A percentile compares a stretch with the other conserved stretches of the same genome.
Conservation (phyloP, 805 yeast genomes). For the Naumovozyma castellii region DNA sequence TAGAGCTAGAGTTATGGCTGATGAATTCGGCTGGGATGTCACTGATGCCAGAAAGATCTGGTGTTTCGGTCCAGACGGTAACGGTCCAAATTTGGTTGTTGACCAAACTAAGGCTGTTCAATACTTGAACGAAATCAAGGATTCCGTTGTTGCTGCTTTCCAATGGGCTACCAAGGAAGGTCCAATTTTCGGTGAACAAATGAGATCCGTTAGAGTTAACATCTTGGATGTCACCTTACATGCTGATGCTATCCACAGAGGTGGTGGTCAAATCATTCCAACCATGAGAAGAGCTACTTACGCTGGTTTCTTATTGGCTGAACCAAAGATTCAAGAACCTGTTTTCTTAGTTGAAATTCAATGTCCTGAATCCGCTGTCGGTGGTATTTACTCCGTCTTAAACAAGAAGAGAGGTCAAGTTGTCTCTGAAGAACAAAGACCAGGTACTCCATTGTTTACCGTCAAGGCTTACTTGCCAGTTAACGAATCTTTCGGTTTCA, state of each 20-base stretch:
- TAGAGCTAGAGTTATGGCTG: conserved; percentile 98
- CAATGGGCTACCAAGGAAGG: conserved; percentile 99
- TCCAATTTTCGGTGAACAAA: conserved; percentile 93
- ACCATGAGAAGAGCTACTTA: conserved; percentile 99
- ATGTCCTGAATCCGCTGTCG: conserved; percentile 98
- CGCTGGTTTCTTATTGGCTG: conserved; percentile 96
- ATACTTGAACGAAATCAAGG: conserved; percentile 98
- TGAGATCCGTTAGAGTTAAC: conserved; percentile 96
- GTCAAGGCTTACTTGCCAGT: conserved; percentile 99
- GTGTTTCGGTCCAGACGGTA: conserved; percentile 99
- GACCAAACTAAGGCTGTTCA: conserved; percentile 99
- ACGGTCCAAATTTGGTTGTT: conserved; percentile 96
- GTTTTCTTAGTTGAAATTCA: conserved; percentile 98
- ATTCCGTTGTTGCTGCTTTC: conserved; percentile 99
- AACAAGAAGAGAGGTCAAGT: conserved; percentile 99
- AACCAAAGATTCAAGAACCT: conserved; percentile 99
- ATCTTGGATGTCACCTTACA: conserved; percentile 97
- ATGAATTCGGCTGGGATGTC: conserved; percentile 98
- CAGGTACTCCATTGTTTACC: conserved; percentile 99
- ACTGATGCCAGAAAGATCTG: conserved; percentile 99
- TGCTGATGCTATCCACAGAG: conserved; percentile 99
- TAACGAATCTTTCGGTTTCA: conserved; percentile 99
- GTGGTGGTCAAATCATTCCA: conserved; percentile 99
- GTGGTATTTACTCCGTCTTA: conserved; percentile 99
- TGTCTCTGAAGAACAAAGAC: conserved; percentile 98